A percentile compares a stretch with the other conserved stretches of the same genome.
Conservation (phyloP, 345 rosid genomes). For the Durio zibethinus region DNA sequence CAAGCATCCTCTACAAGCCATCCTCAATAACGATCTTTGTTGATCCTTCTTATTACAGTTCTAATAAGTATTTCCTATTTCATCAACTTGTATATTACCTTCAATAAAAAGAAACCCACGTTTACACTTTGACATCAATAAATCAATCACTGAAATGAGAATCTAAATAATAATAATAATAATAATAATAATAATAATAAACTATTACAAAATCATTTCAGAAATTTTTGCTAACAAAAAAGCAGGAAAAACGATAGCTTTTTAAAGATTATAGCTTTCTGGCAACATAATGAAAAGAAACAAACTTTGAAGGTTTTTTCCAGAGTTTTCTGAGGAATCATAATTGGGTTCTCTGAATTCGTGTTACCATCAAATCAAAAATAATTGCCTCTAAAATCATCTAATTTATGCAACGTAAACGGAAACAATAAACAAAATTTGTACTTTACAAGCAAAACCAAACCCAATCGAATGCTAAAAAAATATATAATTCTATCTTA, state of each 20-base stretch:
- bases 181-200: not conserved
- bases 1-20: constrained; percentile 84
- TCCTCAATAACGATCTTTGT: constrained; percentile 20
- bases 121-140: constrained; percentile 9
- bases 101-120: constrained; percentile 7
- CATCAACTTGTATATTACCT: constrained; percentile 34
- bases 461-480: constrained; percentile 1
- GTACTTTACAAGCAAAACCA: not conserved
- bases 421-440: not conserved
- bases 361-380: not conserved
- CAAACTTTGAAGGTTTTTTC: not conserved
- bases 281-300: not conserved
- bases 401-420: constrained; percentile 8
- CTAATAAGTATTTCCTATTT: constrained; percentile 21
- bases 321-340: constrained; percentile 7
- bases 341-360: not conserved
- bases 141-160: not conserved
- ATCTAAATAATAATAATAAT: not conserved
- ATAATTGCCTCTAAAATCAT: not conserved
- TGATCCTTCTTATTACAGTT: constrained; percentile 11
- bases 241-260: not conserved
- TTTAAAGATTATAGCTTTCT: not conserved
- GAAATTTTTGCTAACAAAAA: not conserved
- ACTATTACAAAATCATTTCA: not conserved
- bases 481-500: not conserved